Conservation (phyloP, 768 basidiomycete genomes). For the Kockovaella imperatae region DNA sequence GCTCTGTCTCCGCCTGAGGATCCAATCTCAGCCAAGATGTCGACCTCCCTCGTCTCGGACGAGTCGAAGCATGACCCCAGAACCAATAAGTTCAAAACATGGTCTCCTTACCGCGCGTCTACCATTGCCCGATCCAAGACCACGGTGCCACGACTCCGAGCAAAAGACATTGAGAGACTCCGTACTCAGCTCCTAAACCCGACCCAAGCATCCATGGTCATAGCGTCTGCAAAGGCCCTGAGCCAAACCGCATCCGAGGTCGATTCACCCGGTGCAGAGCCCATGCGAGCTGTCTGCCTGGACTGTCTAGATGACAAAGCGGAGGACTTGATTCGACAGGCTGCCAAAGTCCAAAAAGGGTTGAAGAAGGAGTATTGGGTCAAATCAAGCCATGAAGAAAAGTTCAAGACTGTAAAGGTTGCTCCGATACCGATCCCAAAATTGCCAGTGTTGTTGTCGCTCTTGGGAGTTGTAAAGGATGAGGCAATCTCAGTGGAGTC, state of each 20-base stretch:
- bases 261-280: slow-evolving; percentile 5
- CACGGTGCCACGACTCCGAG: slow-evolving; percentile 4
- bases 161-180: slow-evolving; percentile 19
- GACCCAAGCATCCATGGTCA: slow-evolving; percentile 11
- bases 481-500: too few species aligned
- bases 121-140: too few species aligned
- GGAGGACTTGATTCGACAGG: slow-evolving; percentile 7
- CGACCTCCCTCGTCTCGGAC: too few species aligned
- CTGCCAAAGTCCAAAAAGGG: slow-evolving; percentile 1
- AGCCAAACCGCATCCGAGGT: neutral
- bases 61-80: too few species aligned
- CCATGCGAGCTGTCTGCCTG: slow-evolving; percentile 17
- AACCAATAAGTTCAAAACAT: too few species aligned
- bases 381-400: neutral
- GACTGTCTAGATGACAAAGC: slow-evolving; percentile 13
- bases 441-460: slow-evolving; percentile 1
- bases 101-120: too few species aligned
- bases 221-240: slow-evolving; percentile 9
- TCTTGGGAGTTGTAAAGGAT: too few species aligned
- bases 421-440: neutral
- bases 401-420: neutral
- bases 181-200: slow-evolving; percentile 19
- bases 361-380: neutral
- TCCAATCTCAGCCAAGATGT: too few species aligned
- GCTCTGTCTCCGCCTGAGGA: neutral